These are phyloP conservation scores for Leptodontidium sp. DNA, from an alignment of 2,329 filamentous ascomycete genomes.

Conservation along the genomic window DNA sequence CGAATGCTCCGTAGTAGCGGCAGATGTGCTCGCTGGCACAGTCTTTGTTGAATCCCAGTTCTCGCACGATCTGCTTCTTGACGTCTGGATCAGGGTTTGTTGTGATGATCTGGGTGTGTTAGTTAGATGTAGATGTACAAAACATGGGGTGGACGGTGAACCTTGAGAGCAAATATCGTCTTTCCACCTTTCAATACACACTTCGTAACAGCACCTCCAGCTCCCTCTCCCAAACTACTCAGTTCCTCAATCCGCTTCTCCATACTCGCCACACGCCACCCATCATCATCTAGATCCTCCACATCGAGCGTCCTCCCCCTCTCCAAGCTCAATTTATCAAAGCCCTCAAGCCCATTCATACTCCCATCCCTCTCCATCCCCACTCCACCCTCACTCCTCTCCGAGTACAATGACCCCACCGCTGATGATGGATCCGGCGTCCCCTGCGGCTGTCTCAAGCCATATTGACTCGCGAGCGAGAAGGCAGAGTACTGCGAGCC, in stretches of 20 bases:
- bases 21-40: conserved; percentile 97
- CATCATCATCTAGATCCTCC: conserved; percentile 92
- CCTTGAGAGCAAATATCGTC: conserved; percentile 96
- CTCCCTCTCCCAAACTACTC: conserved; percentile 91
- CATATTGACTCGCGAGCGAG: conserved; percentile 79
- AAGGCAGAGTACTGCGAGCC: conserved; percentile 87
- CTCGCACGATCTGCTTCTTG: conserved; percentile 97
- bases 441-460: conserved; percentile 72
- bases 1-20: conserved; percentile 95
- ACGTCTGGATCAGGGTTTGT: conserved; percentile 97
- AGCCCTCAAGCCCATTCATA: conserved; percentile 76
- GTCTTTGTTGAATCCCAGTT: conserved; percentile 97
- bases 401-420: conserved; percentile 84
- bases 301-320: conserved; percentile 87
- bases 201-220: conserved; percentile 92
- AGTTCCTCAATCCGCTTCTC: conserved; percentile 89
- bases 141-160: conserved; percentile 50
- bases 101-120: conserved; percentile 81
- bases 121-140: conserved; percentile 5
- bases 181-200: conserved; percentile 91
- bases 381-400: conserved; percentile 76
- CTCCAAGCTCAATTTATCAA: conserved; percentile 83
- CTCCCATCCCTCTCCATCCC: conserved; percentile 86
- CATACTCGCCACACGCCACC: conserved; percentile 91
- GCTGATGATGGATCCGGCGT: conserved; percentile 89